Evolutionary conservation across 345 rosid genomes (phyloP).

Genomic region (Gossypium mustelinum): DNA sequence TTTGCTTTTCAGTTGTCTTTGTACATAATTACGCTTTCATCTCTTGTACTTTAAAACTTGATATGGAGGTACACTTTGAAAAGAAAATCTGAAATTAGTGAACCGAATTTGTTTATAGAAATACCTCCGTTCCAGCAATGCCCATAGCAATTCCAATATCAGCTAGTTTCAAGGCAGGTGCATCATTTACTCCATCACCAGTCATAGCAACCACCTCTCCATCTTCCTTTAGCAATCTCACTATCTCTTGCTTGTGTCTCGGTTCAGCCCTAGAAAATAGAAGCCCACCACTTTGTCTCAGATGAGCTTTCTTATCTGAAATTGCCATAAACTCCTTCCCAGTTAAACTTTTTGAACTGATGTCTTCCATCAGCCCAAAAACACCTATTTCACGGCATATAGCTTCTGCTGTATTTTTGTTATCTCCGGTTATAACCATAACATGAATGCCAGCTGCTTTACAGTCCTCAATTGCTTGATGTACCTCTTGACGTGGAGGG

Average conservation of each 20-base stretch:
- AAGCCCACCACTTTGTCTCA: conserved; percentile 42
- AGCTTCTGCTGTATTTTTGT: conserved; percentile 67
- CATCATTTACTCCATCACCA: conserved; percentile 69
- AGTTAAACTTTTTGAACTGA: conserved; percentile 32
- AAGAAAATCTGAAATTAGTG: neutral
- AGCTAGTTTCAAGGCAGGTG: conserved; percentile 63
- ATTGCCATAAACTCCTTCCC: conserved; percentile 42
- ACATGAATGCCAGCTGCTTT: conserved; percentile 65
- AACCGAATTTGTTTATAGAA: neutral
- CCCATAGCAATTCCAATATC: conserved; percentile 74
- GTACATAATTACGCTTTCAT: neutral
- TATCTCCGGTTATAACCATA: conserved; percentile 71
- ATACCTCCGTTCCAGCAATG: conserved; percentile 65
- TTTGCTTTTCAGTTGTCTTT: neutral
- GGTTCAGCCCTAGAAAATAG: conserved; percentile 52
- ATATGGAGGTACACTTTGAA: neutral
- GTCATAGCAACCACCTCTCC: conserved; percentile 72
- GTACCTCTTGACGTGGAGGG: conserved; percentile 69
- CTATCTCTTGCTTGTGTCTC: conserved; percentile 49
- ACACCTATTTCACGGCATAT: conserved; percentile 70
- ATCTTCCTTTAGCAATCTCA: conserved; percentile 50
- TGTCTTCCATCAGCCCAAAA: conserved; percentile 39
- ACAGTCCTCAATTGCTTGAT: conserved; percentile 66
- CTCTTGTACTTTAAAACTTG: neutral
- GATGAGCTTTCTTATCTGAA: conserved; percentile 29